Evolutionary conservation across 495 filamentous ascomycete species (phyloP), one percentile per base, ranked within the genome.

Genomic region (Hypoxylon rickii): DNA sequence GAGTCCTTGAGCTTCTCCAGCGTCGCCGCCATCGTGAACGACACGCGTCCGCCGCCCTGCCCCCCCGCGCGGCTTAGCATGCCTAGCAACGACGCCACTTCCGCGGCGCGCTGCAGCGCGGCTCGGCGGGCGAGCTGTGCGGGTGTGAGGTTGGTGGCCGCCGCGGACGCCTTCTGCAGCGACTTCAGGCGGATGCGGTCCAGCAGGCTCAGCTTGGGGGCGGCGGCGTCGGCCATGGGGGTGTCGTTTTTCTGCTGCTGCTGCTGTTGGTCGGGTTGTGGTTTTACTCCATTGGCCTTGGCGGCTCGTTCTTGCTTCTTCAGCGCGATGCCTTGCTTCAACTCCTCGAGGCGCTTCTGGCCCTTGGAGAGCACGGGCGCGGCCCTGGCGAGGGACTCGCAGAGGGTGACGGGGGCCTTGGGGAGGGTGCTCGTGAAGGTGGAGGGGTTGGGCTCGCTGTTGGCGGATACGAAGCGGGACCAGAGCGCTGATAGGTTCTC

Each of bases 111-210:
- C 49, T 83, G 79, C 8, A 89, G 73, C 11, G 86, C 86, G 1
- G 79, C 74, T 26, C 72, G 72, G 1, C 85, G 79, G 57, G 73
- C 74, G 10, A 84, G 68, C 57, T 83, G 75, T n/a, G 71, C 76
- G 1, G 73, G 62, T 0, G 78, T 70, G 1, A 78, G 73, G 0
- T 58, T 70, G 4, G 71, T 58, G 13, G 73, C 44, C 0, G 77
- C 71, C 1, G 75, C 43, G 32, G 71, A 69, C 0, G 79, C 61
- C 34, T 74, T 69, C 32, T 76, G 70, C 2, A 77, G 62, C 42
- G 86, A 76, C 70, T 86, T 87, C 15, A 77, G 67, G 21, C 83
- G 79, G 54, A 89, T 78, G 55, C 86, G 83, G 51, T 86, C 85
- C 12, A 88, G 78, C 15, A 89, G 62, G 54, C 65, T 70, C 68